phyloP scores from a whole-genome alignment of 176 grass and related monocot species.

The Carex cristatella region DNA sequence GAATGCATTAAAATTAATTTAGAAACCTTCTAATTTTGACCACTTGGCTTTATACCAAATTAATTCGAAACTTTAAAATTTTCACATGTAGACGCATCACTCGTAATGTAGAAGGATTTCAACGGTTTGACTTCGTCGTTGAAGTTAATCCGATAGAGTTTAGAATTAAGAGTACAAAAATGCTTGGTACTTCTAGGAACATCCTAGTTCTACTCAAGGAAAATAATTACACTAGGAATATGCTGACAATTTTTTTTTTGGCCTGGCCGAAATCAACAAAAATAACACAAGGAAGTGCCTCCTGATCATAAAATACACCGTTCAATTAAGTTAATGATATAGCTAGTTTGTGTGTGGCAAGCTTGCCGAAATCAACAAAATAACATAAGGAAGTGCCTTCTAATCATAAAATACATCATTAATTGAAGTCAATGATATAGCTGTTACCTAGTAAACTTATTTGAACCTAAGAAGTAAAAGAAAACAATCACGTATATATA shows the following conservation, averaged over 20 bases:
- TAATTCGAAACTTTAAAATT: no score
- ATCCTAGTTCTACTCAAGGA: background rate
- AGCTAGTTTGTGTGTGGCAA: no score
- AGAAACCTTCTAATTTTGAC: no score
- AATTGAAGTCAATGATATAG: background rate
- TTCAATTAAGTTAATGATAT: background rate
- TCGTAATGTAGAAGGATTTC: no score
- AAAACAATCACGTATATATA: background rate
- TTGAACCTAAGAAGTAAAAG: background rate
- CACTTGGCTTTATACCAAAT: no score
- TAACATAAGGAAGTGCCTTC: background rate
- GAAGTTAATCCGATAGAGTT: no score
- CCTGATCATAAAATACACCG: background rate
- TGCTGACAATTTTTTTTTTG: background rate
- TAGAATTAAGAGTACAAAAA: no score
- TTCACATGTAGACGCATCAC: no score
- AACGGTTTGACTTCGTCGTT: no score
- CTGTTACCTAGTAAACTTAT: background rate
- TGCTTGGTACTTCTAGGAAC: no score
- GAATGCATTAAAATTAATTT: no score
- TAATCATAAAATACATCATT: background rate
- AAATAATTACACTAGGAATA: background rate
- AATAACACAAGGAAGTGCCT: background rate
- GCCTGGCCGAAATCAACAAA: background rate
- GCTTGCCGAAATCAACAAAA: background rate